Conservation (phyloP, 208 protist genomes). For the Herpetomonas muscarum region DNA sequence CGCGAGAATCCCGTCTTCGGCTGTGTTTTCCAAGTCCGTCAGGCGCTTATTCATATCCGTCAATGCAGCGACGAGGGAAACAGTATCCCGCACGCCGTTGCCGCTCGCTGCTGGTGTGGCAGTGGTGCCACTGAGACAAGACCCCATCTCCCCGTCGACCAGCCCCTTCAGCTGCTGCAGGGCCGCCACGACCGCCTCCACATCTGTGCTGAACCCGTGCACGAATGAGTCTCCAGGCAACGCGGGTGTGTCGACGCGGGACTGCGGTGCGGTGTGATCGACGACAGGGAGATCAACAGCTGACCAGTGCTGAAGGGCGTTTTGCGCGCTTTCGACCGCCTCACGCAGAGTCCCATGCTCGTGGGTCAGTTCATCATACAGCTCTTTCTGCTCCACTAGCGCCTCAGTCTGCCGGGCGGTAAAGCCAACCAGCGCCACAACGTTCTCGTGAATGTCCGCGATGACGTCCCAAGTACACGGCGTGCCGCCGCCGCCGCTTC, state of each 20-base stretch:
- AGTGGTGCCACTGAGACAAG: background rate
- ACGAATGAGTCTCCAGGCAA: background rate
- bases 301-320: background rate
- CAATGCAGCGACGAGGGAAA: constrained; percentile 14
- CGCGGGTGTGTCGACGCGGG: background rate
- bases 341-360: constrained; percentile 2
- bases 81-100: background rate
- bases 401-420: constrained; percentile 11
- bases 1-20: constrained; percentile 23
- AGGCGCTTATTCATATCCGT: constrained; percentile 21
- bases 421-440: constrained; percentile 20
- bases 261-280: background rate
- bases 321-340: background rate
- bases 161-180: constrained; percentile 2
- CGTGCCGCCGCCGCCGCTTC: constrained; percentile 1
- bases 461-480: constrained; percentile 49
- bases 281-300: background rate
- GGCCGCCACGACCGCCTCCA: background rate
- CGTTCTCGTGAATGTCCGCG: constrained; percentile 32
- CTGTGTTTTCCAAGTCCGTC: constrained; percentile 16
- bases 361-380: constrained; percentile 1
- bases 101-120: background rate
- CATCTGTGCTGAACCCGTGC: background rate
- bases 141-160: background rate
- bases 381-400: constrained; percentile 8